Percentiles rank a stretch among this genome's conserved stretches.
These are phyloP conservation scores for Pseudofabraea citricarpa DNA, from an alignment of 2,329 filamentous ascomycete species.

Conservation along the genomic window DNA sequence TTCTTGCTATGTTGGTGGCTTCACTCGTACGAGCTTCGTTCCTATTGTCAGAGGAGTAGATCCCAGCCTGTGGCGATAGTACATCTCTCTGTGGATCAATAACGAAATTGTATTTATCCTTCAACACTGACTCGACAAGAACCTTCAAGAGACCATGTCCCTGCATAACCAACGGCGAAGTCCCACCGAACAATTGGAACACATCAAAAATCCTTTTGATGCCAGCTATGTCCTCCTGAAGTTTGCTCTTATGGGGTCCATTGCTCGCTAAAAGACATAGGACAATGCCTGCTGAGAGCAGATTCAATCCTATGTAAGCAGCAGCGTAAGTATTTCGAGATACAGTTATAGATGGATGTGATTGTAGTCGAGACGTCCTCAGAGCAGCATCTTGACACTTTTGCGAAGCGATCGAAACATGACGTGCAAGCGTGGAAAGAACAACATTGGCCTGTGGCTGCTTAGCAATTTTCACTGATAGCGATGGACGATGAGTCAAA, in stretches of 20 bases:
- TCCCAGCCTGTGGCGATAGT: no score
- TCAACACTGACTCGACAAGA: no score
- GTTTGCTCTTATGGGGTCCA: neutral
- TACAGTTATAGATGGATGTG: neutral
- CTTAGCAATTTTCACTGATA: neutral
- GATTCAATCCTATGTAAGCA: neutral
- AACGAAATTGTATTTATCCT: no score
- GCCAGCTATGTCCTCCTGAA: neutral
- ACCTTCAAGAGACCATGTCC: no score
- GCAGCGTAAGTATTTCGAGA: neutral
- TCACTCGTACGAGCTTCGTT: no score
- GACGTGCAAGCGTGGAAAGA: neutral
- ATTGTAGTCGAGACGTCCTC: neutral
- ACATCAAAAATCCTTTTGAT: no score
- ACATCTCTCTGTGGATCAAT: no score
- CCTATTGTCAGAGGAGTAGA: no score
- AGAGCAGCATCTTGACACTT: neutral
- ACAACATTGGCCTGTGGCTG: neutral
- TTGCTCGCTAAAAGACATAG: neutral
- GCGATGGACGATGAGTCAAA: neutral
- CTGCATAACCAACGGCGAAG: no score
- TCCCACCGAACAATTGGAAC: no score
- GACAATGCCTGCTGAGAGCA: neutral
- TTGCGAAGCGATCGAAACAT: neutral
- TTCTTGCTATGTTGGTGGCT: no score